These are phyloP conservation scores for Cordyceps tenuipes DNA, from an alignment of 2,329 filamentous ascomycete genomes.

Conservation along the genomic window DNA sequence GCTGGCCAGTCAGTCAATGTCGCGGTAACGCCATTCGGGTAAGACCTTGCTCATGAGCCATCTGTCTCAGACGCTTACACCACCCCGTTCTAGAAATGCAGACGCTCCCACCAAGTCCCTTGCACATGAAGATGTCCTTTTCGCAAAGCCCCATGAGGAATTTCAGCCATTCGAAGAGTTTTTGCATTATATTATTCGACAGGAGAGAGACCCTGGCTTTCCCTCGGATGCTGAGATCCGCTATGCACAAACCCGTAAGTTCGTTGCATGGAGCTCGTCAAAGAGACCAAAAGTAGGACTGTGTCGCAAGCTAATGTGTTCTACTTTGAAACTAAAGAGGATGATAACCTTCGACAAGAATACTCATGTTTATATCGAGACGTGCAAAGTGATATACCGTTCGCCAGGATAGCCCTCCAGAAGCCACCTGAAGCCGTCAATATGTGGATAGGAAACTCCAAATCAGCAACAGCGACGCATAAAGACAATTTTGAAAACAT, in stretches of 20 bases:
- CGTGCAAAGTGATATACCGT: constrained; percentile 57
- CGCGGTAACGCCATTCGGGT: constrained; percentile 67
- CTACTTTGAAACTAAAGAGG: constrained; percentile 42
- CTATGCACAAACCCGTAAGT: constrained; percentile 68
- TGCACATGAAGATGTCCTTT: constrained; percentile 31
- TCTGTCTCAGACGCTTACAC: not conserved
- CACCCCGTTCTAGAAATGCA: constrained; percentile 25
- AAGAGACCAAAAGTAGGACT: not conserved
- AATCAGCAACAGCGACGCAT: constrained; percentile 63
- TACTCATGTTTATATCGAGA: constrained; percentile 56
- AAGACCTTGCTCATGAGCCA: constrained; percentile 17
- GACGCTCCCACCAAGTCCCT: constrained; percentile 26
- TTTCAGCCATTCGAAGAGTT: constrained; percentile 54
- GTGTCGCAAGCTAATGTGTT: not conserved
- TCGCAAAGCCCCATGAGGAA: constrained; percentile 67
- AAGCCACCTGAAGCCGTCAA: constrained; percentile 66
- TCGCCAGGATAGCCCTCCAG: constrained; percentile 62
- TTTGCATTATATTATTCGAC: constrained; percentile 49
- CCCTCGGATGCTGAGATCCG: constrained; percentile 39
- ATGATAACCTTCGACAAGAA: constrained; percentile 71
- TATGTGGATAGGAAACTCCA: constrained; percentile 71
- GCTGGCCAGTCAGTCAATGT: constrained; percentile 57
- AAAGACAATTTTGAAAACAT: constrained; percentile 83
- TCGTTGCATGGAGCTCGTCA: constrained; percentile 17
- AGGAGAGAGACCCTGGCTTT: constrained; percentile 39